phyloP scores from a whole-genome alignment of 1,284 basidiomycete genomes.

The Megacollybia platyphylla region DNA sequence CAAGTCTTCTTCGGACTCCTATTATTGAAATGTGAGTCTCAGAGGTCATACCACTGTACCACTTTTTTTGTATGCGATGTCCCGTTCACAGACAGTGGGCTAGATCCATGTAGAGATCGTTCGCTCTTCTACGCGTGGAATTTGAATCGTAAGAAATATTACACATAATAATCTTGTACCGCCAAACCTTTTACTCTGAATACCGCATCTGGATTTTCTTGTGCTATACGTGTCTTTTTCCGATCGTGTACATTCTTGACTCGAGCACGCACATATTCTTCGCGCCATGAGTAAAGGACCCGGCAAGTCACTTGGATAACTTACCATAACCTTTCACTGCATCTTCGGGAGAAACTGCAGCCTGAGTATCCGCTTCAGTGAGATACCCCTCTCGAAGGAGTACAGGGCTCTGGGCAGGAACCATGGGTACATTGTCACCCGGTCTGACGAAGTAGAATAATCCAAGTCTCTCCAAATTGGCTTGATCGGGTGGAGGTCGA shows the following conservation, averaged over 20 bases:
- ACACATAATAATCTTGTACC: slow-evolving; percentile 9
- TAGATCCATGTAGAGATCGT: no score
- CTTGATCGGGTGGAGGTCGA: slow-evolving; percentile 36
- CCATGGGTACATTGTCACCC: slow-evolving; percentile 11
- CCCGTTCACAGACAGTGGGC: no score
- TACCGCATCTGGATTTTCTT: slow-evolving; percentile 5
- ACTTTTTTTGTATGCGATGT: no score
- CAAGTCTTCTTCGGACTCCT: no score
- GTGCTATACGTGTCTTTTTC: slow-evolving; percentile 4
- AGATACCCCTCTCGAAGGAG: slow-evolving; percentile 12
- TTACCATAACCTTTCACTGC: slow-evolving; percentile 8
- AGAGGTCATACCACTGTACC: no score
- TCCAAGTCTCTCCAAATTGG: slow-evolving; percentile 11
- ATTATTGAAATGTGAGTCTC: no score
- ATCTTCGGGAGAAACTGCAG: slow-evolving; percentile 4
- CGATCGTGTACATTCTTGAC: slow-evolving; percentile 10
- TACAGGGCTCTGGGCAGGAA: slow-evolving; percentile 13
- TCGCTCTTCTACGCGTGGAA: no score
- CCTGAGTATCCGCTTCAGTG: slow-evolving; percentile 8
- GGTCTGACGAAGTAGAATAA: slow-evolving; percentile 14
- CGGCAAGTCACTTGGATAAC: no score
- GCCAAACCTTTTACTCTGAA: slow-evolving; percentile 9
- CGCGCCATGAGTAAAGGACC: not conserved
- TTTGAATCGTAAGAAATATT: not conserved
- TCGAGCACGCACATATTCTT: slow-evolving; percentile 10